phyloP scores from a whole-genome alignment of 257 asterid genomes.

The Salvia hispanica region DNA sequence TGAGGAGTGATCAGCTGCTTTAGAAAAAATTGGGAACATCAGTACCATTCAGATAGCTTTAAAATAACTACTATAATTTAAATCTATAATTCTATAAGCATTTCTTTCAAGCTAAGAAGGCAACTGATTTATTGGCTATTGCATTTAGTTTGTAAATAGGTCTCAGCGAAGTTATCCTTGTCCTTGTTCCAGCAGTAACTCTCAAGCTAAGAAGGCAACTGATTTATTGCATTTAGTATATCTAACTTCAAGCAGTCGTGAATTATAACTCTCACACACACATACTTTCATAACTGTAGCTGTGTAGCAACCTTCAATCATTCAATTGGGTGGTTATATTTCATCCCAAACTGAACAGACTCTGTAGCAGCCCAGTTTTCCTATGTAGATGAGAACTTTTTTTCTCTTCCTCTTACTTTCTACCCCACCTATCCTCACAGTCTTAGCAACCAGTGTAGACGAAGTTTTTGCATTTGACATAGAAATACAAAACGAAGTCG shows the following conservation, averaged over 20 bases:
- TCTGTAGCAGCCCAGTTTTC: background rate
- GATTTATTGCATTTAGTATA: background rate
- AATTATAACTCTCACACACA: background rate
- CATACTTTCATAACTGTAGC: background rate
- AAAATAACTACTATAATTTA: background rate
- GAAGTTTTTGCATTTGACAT: background rate
- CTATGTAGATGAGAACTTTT: background rate
- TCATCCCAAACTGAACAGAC: slow-evolving; percentile 1
- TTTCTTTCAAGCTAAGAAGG: background rate
- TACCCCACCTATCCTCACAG: background rate
- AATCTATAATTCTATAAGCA: background rate
- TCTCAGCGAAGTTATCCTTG: background rate
- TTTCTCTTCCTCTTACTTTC: background rate
- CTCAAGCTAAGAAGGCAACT: too few relatives aligned
- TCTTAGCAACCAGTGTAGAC: background rate
- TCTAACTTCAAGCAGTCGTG: background rate
- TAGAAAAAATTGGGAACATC: background rate
- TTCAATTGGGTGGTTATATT: background rate
- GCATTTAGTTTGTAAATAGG: background rate
- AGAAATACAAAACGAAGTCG: background rate
- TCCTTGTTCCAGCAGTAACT: slow-evolving; percentile 5
- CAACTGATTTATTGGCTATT: background rate
- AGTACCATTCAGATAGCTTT: background rate
- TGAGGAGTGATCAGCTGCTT: background rate
- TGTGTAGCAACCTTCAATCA: background rate